A percentile compares a stretch with the other conserved stretches of the same genome.
Conservation (phyloP, 2,329 filamentous ascomycete species). For the Penicillium sp. region DNA sequence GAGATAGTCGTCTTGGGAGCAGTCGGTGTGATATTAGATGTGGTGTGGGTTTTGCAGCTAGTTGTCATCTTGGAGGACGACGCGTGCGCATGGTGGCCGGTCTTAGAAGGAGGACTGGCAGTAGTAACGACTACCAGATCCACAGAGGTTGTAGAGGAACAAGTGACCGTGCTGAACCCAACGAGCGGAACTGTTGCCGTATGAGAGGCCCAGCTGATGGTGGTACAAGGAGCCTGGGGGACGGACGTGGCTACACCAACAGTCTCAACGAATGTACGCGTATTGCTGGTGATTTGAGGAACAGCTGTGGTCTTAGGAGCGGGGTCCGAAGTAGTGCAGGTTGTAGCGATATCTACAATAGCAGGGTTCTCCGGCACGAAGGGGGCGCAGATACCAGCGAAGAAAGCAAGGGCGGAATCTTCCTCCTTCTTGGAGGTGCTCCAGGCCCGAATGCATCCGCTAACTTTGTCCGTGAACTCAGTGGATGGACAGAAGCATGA, state of each 20-base stretch:
- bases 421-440: constrained; percentile 57
- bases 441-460: constrained; percentile 68
- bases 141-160: constrained; percentile 17
- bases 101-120: not conserved
- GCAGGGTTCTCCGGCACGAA: constrained; percentile 65
- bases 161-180: constrained; percentile 27
- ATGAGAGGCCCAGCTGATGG: constrained; percentile 29
- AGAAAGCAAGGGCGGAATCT: constrained; percentile 63
- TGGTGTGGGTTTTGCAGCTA: not conserved
- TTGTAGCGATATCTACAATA: constrained; percentile 44
- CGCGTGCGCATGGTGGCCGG: not conserved
- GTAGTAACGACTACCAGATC: constrained; percentile 12
- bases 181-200: constrained; percentile 37
- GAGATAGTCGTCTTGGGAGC: not conserved
- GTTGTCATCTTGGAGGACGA: not conserved
- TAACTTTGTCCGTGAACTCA: constrained; percentile 66
- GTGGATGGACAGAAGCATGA: constrained; percentile 75
- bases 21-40: not conserved
- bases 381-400: constrained; percentile 78
- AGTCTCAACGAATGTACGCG: not conserved
- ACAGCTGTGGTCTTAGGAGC: constrained; percentile 6
- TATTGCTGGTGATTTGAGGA: not conserved
- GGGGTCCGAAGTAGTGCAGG: constrained; percentile 41
- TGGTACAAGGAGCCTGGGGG: constrained; percentile 26
- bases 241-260: not conserved